Evolutionary conservation across 75 land plant genomes (phyloP).

Genomic region (Pinus taeda): DNA sequence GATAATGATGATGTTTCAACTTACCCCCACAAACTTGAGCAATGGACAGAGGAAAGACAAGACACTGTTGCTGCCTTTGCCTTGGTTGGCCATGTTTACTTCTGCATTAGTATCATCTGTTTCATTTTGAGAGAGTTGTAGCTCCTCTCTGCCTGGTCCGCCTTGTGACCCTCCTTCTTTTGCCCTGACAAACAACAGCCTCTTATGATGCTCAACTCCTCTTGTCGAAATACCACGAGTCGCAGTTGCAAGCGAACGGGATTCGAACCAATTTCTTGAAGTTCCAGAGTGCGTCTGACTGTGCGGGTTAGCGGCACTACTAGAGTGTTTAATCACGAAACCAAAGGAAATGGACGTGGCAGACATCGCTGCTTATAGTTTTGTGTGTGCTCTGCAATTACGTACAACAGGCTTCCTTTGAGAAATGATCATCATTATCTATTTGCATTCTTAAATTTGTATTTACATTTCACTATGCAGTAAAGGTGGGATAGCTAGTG

Average conservation of each 20-base stretch:
- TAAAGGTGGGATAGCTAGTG: no score
- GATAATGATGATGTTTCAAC: constrained; percentile 1
- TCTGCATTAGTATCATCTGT: not conserved
- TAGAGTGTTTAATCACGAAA: not conserved
- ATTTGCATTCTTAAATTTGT: no score
- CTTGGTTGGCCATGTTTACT: not conserved
- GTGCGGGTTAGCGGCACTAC: no score
- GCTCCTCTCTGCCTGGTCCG: not conserved
- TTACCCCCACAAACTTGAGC: constrained; percentile 58
- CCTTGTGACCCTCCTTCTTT: not conserved
- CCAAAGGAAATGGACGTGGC: no score
- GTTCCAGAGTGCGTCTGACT: not conserved
- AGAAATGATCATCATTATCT: no score
- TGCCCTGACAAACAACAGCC: not conserved
- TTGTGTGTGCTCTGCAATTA: no score
- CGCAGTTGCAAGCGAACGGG: not conserved
- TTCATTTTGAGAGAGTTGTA: not conserved
- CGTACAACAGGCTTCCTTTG: no score
- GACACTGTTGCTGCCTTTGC: constrained; percentile 20
- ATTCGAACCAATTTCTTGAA: not conserved
- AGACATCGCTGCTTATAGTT: not conserved
- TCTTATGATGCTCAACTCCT: not conserved
- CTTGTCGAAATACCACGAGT: not conserved
- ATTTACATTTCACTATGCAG: no score
- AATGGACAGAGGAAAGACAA: constrained; percentile 63